Base-by-base conservation (phyloP, 2,329 filamentous ascomycete genomes). In the Apiospora saccharicola region DNA sequence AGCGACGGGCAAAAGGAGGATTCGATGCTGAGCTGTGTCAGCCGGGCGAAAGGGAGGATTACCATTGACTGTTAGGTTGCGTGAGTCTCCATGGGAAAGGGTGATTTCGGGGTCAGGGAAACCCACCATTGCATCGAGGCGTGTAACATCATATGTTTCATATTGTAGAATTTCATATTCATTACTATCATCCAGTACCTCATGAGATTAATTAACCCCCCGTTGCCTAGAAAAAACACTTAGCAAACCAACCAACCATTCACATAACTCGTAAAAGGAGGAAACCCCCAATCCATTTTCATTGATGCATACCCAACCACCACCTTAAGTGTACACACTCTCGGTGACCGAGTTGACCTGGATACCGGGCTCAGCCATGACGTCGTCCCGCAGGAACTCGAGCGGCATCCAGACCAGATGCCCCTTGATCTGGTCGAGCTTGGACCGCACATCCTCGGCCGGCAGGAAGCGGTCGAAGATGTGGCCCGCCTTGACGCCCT, bases 391-490 rank as follows among this genome's bases (percentile, higher is more conserved):
- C 79, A 98, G 82, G 80, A 98, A 98, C 67, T 95, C 90, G 78
- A 98, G 82, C n/a, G 95, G 95, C 91, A 98, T 96, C 94, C 94
- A 97, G 8, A 98, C 96, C 53, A 98, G 82, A 84, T 98, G 96
- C 0, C 96, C 96, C 83, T 91, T 92, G 76, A 98, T 90, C 79
- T 92, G 87, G 77, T 94, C 91, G 69, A 98, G 85, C 81, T 96
- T 94, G 75, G 87, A 81, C 22, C 93, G 88, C 8, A 96, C 90
- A 71, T 97, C 92, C 34, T 91, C 86, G 0, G 91, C 89, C 0
- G 93, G 92, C 81, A 93, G 88, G 82, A 92, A 94, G 72, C 90
- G 90, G 80, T 97, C 94, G 78, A 93, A 97, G 73, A 98, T 87
- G 82, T 98, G 96, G 0, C 96, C 96, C 3, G 94, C 85, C 81